Base-by-base conservation (phyloP, 2,329 filamentous ascomycete genomes). In the Cephalotrichum gorgonifer region DNA sequence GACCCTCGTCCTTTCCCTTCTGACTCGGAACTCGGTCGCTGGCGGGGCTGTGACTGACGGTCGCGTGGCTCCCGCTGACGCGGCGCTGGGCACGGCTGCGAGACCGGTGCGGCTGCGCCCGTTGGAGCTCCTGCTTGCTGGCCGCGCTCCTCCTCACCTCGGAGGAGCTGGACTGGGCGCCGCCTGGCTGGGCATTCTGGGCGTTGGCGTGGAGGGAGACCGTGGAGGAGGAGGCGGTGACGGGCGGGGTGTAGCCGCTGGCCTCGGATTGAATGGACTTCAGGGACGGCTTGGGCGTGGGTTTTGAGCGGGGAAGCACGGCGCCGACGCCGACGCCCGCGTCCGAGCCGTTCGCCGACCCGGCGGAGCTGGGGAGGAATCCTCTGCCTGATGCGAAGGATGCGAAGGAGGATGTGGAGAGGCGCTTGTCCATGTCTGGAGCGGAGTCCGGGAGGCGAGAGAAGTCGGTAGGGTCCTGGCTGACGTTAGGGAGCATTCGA, bases 31-130 rank as follows among this genome's bases (percentile, higher is more conserved):
- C 71, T 49, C 83, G 72, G 49, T 91, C 87, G 55, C 83, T 85
- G 55, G 83, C 86, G 6, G 85, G 84, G 59, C 86, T 93, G 53
- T 87, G 80, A 61, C 85, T 93, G 66, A 86, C 93, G 35, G 83
- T 79, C n/a, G 75, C 83, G 35, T 86, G 90, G 64, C 87, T 93
- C 23, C 81, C 84, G 59, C 88, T 94, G 56, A 93, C 83, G 52
- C 88, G 78, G 53, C 88, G 75, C 62, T 87, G 85, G 20, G 74
- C 79, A 58, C 77, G 74, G 60, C 86, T 88, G 41, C 84, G 78
- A 43, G 84, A 85, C 54, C 76, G 69, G 48, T 74, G 73, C 9
- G 73, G 73, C 51, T 74, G 73, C 14, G 70, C 55, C 41, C 74
- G 70, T 50, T 67, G 51, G 28, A 39, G 25, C n/a, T 44, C 47